Evolutionary conservation across 345 rosid species (phyloP), one percentile per base, ranked within the genome.

Genomic region (Aegle marmelos): DNA sequence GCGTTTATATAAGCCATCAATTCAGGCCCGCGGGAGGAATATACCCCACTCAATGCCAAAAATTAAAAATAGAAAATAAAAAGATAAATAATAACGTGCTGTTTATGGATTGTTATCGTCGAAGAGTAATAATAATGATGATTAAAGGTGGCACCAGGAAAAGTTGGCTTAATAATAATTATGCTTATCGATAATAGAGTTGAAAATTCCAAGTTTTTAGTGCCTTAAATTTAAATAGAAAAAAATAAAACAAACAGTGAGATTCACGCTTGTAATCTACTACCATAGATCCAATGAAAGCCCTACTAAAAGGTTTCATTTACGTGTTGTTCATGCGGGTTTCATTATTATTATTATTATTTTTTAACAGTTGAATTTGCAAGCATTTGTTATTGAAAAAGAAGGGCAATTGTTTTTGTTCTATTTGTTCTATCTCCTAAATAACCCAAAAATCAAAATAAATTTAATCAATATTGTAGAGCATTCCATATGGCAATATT

Each of bases 201-300:
- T 34, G 7, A 34, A 3, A 24, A 66, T 4, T 36, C 28, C 70
- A 66, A 68, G 72, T 68, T 68, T 68, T 68, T 25, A 68, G 72
- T 68, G 72, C 72, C 34, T 25, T 9, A 0, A 53, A 53, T 53
- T 53, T 5, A 17, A 36, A 22, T 34, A 22, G 45, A 33, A 9
- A 11, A n/a, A 68, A 53, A 68, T 24, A 41, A 68, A 16, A 39
- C 24, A 37, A 39, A 39, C 16, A 11, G 50, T 37, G n/a, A 5
- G 67, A 33, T n/a, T 65, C 69, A 65, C 69, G 69, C 72, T 11
- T n/a, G 30, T 11, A 24, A 24, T 68, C 72, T 68, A 68, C 72
- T n/a, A 11, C 9, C 36, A 6, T 68, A 37, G 53, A 68, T 41
- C 72, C 56, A n/a, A 68, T 68, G 56, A 68, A 68, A 41, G 72